phyloP scores from a whole-genome alignment of 83 land plant species.

The Thuja plicata region DNA sequence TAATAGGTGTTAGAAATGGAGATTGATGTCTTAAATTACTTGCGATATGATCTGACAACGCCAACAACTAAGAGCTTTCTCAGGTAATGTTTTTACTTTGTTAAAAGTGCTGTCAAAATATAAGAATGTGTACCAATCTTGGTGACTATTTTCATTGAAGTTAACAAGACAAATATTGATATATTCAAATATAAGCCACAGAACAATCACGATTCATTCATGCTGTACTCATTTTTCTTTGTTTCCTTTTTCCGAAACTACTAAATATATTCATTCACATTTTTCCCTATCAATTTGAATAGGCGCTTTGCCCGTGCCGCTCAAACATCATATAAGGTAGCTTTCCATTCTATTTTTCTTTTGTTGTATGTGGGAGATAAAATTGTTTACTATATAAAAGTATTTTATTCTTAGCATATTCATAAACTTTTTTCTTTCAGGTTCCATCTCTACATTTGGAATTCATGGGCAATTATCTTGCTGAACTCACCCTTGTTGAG shows the following conservation, averaged over 20 bases:
- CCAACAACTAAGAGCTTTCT: slow-evolving; percentile 88
- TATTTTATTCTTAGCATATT: not conserved
- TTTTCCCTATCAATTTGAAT: not conserved
- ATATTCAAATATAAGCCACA: slow-evolving; percentile 18
- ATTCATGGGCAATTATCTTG: slow-evolving; percentile 62
- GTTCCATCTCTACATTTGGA: slow-evolving; percentile 46
- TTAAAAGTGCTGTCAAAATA: not conserved
- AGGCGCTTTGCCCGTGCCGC: slow-evolving; percentile 54
- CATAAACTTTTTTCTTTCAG: slow-evolving; percentile 20
- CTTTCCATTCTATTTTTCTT: not conserved
- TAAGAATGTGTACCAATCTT: not conserved
- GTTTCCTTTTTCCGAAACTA: not conserved
- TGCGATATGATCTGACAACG: slow-evolving; percentile 78
- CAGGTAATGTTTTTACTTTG: slow-evolving; percentile 31
- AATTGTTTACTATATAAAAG: not conserved
- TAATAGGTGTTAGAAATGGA: slow-evolving; percentile 84
- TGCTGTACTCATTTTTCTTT: not conserved
- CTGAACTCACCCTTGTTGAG: slow-evolving; percentile 79
- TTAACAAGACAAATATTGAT: slow-evolving; percentile 21
- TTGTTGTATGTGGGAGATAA: too few relatives aligned
- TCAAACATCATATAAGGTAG: slow-evolving; percentile 39
- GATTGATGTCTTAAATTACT: slow-evolving; percentile 53
- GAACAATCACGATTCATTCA: slow-evolving; percentile 4
- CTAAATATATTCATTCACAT: not conserved
- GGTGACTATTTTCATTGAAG: not conserved